phyloP scores from a whole-genome alignment of 1,284 basidiomycete species.

The Marasmius tenuissimus region DNA sequence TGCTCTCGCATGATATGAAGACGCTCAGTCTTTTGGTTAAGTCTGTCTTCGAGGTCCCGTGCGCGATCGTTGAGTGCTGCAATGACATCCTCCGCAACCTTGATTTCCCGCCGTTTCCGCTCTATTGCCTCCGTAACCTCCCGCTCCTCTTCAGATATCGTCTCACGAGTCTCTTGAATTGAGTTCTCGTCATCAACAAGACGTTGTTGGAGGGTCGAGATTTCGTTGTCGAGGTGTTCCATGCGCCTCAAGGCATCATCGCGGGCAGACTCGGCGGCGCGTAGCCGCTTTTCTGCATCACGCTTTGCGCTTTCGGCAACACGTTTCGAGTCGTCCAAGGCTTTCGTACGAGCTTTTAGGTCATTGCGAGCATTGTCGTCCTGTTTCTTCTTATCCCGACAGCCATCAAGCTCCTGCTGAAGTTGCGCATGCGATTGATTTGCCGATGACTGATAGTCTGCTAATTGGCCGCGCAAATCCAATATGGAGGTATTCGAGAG shows the following conservation, averaged over 20 bases:
- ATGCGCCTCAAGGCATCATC: conserved; percentile 69
- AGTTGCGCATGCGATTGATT: conserved; percentile 65
- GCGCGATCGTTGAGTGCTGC: conserved; percentile 52
- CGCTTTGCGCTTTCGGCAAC: conserved; percentile 75
- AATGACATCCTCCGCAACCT: conserved; percentile 69
- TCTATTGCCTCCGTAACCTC: conserved; percentile 57
- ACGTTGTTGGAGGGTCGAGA: conserved; percentile 56
- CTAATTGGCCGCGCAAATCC: conserved; percentile 78
- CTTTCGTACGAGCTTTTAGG: conserved; percentile 79
- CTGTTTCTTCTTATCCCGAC: conserved; percentile 76
- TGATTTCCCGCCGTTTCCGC: conserved; percentile 64
- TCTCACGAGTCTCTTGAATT: conserved; percentile 44
- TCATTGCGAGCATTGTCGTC: conserved; percentile 83
- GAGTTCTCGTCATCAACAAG: conserved; percentile 53
- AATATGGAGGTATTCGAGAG: conserved; percentile 64
- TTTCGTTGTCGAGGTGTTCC: conserved; percentile 68
- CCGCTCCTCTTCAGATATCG: conserved; percentile 43
- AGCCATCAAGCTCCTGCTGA: conserved; percentile 71
- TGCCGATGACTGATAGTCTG: conserved; percentile 63
- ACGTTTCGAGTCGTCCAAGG: conserved; percentile 85
- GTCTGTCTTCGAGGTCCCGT: conserved; percentile 58
- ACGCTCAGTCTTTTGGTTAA: conserved; percentile 53
- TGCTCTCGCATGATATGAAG: conserved; percentile 50
- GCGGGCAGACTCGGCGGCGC: conserved; percentile 62
- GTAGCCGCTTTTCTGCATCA: conserved; percentile 88